phyloP scores from a whole-genome alignment of 495 filamentous ascomycete species.

The Geopyxis carbonaria region DNA sequence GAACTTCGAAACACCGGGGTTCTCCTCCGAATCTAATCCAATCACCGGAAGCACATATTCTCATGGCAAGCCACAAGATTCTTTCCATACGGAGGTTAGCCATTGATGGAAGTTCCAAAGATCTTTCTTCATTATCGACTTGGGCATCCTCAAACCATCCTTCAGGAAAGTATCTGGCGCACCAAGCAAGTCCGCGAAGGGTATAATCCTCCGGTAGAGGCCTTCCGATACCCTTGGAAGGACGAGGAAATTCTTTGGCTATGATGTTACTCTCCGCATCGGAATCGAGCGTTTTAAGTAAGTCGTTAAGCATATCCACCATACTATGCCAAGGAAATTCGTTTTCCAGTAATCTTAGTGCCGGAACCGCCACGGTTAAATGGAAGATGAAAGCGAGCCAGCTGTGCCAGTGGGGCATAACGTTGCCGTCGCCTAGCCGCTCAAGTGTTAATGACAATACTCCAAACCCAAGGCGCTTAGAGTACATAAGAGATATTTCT shows the following conservation, averaged over 20 bases:
- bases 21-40: not conserved
- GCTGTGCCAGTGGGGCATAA: slow-evolving; percentile 50
- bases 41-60: slow-evolving; percentile 26
- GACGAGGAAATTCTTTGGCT: slow-evolving; percentile 33
- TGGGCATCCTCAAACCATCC: slow-evolving; percentile 51
- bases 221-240: slow-evolving; percentile 34
- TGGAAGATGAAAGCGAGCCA: slow-evolving; percentile 53
- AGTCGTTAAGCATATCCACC: slow-evolving; percentile 47
- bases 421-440: slow-evolving; percentile 43
- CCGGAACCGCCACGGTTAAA: slow-evolving; percentile 34
- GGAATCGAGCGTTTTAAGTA: slow-evolving; percentile 30
- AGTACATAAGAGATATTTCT: slow-evolving; percentile 16
- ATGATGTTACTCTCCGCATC: slow-evolving; percentile 32
- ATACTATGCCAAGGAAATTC: slow-evolving; percentile 52
- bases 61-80: slow-evolving; percentile 53
- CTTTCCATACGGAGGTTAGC: slow-evolving; percentile 47
- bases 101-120: slow-evolving; percentile 51
- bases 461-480: slow-evolving; percentile 19
- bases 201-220: slow-evolving; percentile 74
- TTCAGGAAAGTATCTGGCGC: slow-evolving; percentile 47
- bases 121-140: slow-evolving; percentile 61
- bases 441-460: slow-evolving; percentile 34
- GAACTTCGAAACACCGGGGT: slow-evolving; percentile 9
- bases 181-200: slow-evolving; percentile 60
- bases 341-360: slow-evolving; percentile 36